phyloP scores from a whole-genome alignment of 108 stramenopile genomes.

The Cyclotella kingstonii region DNA sequence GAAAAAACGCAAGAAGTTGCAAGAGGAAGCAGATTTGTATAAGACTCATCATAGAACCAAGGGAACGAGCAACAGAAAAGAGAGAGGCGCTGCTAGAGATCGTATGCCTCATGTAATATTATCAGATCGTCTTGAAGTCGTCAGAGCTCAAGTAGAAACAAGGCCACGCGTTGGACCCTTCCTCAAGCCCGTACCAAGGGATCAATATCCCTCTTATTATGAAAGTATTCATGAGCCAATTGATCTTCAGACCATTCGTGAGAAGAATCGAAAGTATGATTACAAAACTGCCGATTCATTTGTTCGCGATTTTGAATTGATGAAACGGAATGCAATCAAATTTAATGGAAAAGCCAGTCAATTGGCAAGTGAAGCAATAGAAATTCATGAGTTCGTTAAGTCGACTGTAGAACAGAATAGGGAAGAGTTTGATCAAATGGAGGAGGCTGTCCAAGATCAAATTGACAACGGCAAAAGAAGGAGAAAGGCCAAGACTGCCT shows the following conservation, averaged over 20 bases:
- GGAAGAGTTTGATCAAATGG: conserved; percentile 67
- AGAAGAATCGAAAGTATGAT: conserved; percentile 78
- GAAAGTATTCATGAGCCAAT: conserved; percentile 82
- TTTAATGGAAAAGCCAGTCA: conserved; percentile 65
- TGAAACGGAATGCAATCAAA: conserved; percentile 83
- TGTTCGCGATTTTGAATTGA: conserved; percentile 75
- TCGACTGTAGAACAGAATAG: conserved; percentile 55
- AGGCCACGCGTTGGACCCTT: conserved; percentile 68
- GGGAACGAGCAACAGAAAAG: conserved; percentile 75
- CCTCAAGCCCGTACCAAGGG: conserved; percentile 64
- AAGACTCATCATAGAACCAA: conserved; percentile 47
- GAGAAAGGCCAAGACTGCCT: conserved; percentile 13
- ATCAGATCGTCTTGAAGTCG: conserved; percentile 69
- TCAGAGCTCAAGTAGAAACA: conserved; percentile 61
- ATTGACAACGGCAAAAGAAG: conserved; percentile 40
- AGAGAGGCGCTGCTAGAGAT: conserved; percentile 79
- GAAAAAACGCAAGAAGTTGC: conserved; percentile 66
- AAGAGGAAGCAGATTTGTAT: conserved; percentile 78
- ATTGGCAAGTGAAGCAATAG: conserved; percentile 66
- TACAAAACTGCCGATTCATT: conserved; percentile 73
- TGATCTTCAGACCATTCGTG: conserved; percentile 73
- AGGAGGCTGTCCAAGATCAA: conserved; percentile 75
- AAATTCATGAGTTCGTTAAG: conserved; percentile 72
- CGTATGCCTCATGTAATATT: conserved; percentile 83
- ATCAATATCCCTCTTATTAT: conserved; percentile 61